Evolutionary conservation across 2,329 filamentous ascomycete species (phyloP), one percentile per base, ranked within the genome.

Genomic region (Fusarium torulosum): DNA sequence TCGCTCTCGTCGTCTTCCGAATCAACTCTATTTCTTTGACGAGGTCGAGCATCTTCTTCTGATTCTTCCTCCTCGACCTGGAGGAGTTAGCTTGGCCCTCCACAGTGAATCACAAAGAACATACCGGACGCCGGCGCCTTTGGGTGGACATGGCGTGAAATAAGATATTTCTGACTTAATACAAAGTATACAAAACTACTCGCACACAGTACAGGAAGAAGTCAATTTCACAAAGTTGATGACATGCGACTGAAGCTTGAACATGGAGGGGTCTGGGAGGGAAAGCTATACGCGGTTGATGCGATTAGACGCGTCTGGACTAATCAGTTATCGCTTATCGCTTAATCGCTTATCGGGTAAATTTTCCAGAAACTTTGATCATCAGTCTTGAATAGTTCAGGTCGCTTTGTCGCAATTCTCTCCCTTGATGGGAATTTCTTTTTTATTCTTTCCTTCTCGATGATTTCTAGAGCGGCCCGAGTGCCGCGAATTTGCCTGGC

Each of bases 401-500:
- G 44, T 59, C 54, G 52, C 59, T 53, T 54, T 65, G 58, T 49
- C 54, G 54, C 54, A 63, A 43, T 42, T 37, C 27, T 29, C 50
- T 53, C 41, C 46, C 37, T 60, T 63, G 19, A 65, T 57, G 58
- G 54, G 44, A 19, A 41, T 47, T 47, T 17, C 20, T 43, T 45
- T 46, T 66, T 38, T 35, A 56, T 62, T 66, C 20, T 50, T 53
- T 41, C 27, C 41, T 40, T 53, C 49, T 70, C 72, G 60, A 81
- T 81, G 79, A 71, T 80, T 66, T 75, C 78, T 20, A 76, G 76
- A 66, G 74, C 74, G 59, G 70, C 61, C 10, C 67, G 73, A 51
- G 70, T 74, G 62, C 73, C 77, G 74, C 76, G 74, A 37, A 70
- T 79, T 33, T 79, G 77, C 63, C 68, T 75, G 45, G 71, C 71